Evolutionary conservation across 306 rosid species (phyloP).

Genomic region (Canavalia ensiformis): DNA sequence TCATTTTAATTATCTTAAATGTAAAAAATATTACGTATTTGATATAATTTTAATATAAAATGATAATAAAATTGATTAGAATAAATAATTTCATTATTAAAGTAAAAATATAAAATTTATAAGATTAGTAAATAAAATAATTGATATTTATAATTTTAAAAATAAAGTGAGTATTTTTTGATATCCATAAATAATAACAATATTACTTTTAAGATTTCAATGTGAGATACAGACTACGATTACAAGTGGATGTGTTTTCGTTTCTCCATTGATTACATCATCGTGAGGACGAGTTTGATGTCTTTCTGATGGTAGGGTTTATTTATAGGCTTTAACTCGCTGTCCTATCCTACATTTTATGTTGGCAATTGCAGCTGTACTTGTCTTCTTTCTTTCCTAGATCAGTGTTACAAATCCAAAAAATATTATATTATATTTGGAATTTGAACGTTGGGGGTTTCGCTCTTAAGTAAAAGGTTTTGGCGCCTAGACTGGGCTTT

Average conservation of each 20-base stretch:
- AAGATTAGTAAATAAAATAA: too few species aligned
- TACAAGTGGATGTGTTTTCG: conserved; percentile 42
- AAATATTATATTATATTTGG: too few species aligned
- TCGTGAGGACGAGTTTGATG: conserved; percentile 47
- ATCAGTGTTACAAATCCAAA: background rate
- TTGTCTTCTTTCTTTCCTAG: background rate
- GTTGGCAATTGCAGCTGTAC: background rate
- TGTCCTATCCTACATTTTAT: conserved; percentile 26
- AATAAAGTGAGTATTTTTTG: too few species aligned
- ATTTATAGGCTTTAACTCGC: conserved; percentile 18
- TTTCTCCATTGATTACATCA: conserved; percentile 36
- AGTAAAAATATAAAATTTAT: too few species aligned
- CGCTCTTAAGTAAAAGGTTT: conserved; percentile 2
- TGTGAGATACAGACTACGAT: conserved; percentile 23
- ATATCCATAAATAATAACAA: background rate
- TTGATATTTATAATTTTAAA: too few species aligned
- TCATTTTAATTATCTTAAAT: too few species aligned
- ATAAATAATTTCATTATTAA: too few species aligned
- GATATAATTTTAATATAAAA: too few species aligned
- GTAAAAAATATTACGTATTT: too few species aligned
- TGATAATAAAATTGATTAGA: too few species aligned
- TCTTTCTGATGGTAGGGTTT: conserved; percentile 34
- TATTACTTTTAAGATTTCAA: background rate
- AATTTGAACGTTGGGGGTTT: too few species aligned
- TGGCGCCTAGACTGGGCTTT: conserved; percentile 31